phyloP scores from a whole-genome alignment of 805 yeast genomes.

The Saccharomycopsis synnaedendra region DNA sequence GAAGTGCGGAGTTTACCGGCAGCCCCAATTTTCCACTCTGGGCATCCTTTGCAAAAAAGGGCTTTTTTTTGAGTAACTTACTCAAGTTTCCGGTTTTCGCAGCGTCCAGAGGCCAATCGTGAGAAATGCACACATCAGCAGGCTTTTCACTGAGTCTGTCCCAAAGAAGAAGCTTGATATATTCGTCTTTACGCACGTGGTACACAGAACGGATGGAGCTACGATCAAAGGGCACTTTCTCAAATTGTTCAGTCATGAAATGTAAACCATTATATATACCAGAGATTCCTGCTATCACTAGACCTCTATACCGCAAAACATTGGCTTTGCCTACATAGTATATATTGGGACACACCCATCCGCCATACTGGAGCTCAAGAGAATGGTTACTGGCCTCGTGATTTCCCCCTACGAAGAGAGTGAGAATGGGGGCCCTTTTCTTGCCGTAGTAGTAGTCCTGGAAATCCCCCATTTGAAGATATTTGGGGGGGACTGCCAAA shows the following conservation, averaged over 20 bases:
- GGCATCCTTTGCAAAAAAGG: constrained; percentile 58
- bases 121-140: constrained; percentile 54
- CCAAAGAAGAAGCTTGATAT: constrained; percentile 38
- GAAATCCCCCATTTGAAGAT: constrained; percentile 69
- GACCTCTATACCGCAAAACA: constrained; percentile 61
- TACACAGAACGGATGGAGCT: constrained; percentile 46
- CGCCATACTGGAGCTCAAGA: constrained; percentile 67
- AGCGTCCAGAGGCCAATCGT: constrained; percentile 92
- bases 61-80: constrained; percentile 44
- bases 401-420: constrained; percentile 88
- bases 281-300: constrained; percentile 70
- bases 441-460: constrained; percentile 53
- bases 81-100: constrained; percentile 50
- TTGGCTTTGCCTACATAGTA: constrained; percentile 77
- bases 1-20: constrained; percentile 46
- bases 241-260: constrained; percentile 30
- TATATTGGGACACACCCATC: constrained; percentile 86
- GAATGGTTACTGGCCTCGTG: constrained; percentile 83
- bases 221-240: constrained; percentile 36
- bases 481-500: constrained; percentile 73
- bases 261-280: constrained; percentile 64
- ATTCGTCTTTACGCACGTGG: constrained; percentile 62
- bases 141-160: constrained; percentile 19
- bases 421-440: constrained; percentile 57
- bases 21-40: constrained; percentile 54